A percentile compares a stretch with the other conserved stretches of the same genome.
These are phyloP conservation scores for Jackrogersella minutella DNA, from an alignment of 495 filamentous ascomycete species.

Conservation along the genomic window DNA sequence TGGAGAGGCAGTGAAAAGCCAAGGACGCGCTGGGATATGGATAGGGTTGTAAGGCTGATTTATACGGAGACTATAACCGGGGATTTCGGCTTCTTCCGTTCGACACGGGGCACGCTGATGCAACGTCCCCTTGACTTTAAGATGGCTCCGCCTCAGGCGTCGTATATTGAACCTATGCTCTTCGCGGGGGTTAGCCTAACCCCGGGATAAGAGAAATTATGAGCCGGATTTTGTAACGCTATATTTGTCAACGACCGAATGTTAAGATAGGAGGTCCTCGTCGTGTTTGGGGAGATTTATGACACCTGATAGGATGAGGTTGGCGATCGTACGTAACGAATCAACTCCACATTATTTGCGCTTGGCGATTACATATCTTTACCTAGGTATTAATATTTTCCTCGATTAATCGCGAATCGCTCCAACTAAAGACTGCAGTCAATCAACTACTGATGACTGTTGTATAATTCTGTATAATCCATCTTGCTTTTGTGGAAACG, in stretches of 20 bases:
- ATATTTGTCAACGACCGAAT: background rate
- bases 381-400: constrained; percentile 26
- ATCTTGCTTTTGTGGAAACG: background rate
- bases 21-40: background rate
- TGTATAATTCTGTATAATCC: constrained; percentile 7
- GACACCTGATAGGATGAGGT: constrained; percentile 7
- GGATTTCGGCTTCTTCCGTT: background rate
- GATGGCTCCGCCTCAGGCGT: constrained; percentile 25
- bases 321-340: constrained; percentile 20
- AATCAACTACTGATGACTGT: constrained; percentile 6
- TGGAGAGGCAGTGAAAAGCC: background rate
- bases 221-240: background rate
- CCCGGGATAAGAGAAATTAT: background rate
- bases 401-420: constrained; percentile 14
- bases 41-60: constrained; percentile 5
- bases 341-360: constrained; percentile 12
- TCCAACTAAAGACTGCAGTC: constrained; percentile 5
- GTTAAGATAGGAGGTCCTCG: background rate
- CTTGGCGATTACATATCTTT: constrained; percentile 29
- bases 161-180: constrained; percentile 23
- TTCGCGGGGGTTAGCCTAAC: constrained; percentile 3
- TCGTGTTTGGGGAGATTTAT: background rate
- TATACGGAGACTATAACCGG: background rate
- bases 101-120: background rate
- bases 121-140: background rate